phyloP scores from a whole-genome alignment of 2,329 filamentous ascomycete species.

The Ophiostoma himal-ulmi region DNA sequence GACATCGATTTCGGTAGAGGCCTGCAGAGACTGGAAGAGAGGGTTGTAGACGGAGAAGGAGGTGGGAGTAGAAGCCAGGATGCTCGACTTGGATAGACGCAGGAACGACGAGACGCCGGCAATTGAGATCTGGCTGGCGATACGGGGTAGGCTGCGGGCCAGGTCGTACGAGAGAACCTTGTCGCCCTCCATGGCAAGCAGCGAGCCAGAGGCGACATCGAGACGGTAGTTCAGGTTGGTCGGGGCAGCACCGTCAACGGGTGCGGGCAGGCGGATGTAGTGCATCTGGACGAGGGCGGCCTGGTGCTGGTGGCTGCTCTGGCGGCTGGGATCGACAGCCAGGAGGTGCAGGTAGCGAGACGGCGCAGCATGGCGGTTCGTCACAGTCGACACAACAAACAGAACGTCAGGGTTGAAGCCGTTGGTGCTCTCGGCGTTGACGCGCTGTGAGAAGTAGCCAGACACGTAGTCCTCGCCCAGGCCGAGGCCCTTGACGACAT shows the following conservation, averaged over 20 bases:
- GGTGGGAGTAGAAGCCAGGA: slow-evolving; percentile 55
- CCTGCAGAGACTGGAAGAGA: slow-evolving; percentile 58
- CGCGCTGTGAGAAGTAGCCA: slow-evolving; percentile 45
- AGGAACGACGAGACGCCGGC: slow-evolving; percentile 56
- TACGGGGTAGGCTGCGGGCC: slow-evolving; percentile 54
- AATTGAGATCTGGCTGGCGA: slow-evolving; percentile 49
- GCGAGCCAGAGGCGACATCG: slow-evolving; percentile 56
- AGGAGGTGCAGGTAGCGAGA: slow-evolving; percentile 35
- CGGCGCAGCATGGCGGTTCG: slow-evolving; percentile 28
- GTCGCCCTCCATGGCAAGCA: slow-evolving; percentile 54
- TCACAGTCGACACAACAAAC: slow-evolving; percentile 43
- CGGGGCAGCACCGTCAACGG: background rate
- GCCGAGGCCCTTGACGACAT: slow-evolving; percentile 51
- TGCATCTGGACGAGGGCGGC: slow-evolving; percentile 28
- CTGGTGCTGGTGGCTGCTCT: slow-evolving; percentile 24
- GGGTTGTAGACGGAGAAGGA: slow-evolving; percentile 62
- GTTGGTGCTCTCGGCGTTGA: slow-evolving; percentile 35
- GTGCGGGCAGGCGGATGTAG: slow-evolving; percentile 22
- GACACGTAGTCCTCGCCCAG: slow-evolving; percentile 50
- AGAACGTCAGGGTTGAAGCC: slow-evolving; percentile 49
- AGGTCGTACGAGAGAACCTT: slow-evolving; percentile 59
- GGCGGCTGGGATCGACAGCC: slow-evolving; percentile 27
- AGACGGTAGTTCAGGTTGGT: slow-evolving; percentile 44
- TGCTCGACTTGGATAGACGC: slow-evolving; percentile 59
- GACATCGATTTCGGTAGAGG: slow-evolving; percentile 41